Conservation (phyloP, 202 grass and related monocot species). For the Eragrostis tef region DNA sequence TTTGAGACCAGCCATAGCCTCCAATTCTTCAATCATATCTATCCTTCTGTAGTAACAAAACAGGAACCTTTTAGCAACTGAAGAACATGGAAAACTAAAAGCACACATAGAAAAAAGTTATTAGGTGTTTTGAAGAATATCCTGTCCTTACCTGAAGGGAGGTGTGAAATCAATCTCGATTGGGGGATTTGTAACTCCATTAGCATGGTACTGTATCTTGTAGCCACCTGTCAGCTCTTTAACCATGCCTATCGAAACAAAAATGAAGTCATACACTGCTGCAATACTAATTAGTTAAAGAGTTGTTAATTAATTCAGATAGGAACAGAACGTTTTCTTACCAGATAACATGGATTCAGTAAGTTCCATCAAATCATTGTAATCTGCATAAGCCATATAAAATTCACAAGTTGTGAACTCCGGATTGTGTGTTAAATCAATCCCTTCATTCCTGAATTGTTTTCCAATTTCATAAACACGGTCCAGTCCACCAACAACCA, state of each 20-base stretch:
- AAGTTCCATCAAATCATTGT: conserved; percentile 78
- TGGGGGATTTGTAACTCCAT: conserved; percentile 74
- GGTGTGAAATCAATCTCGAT: conserved; percentile 98
- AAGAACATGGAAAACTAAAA: conserved; percentile 12
- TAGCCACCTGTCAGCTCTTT: conserved; percentile 89
- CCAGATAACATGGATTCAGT: conserved; percentile 81
- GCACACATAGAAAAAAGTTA: background rate
- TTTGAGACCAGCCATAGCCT: conserved; percentile 67
- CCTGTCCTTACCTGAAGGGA: conserved; percentile 72
- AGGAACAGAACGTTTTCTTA: conserved; percentile 36
- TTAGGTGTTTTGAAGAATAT: background rate
- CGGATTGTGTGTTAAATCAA: conserved; percentile 99
- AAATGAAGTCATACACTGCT: background rate
- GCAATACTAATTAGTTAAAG: background rate
- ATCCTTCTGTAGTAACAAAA: conserved; percentile 63
- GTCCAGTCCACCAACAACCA: conserved; percentile 92
- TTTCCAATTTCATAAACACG: conserved; percentile 99
- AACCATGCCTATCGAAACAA: conserved; percentile 71
- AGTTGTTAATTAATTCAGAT: background rate
- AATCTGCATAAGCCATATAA: conserved; percentile 96
- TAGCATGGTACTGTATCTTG: conserved; percentile 87
- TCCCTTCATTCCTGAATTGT: conserved; percentile 98
- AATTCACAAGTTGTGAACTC: conserved; percentile 97
- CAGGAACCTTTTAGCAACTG: conserved; percentile 2
- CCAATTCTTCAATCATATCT: conserved; percentile 88